phyloP scores from a whole-genome alignment of 2,329 filamentous ascomycete species.

The Allantophomopsis cytisporea region DNA sequence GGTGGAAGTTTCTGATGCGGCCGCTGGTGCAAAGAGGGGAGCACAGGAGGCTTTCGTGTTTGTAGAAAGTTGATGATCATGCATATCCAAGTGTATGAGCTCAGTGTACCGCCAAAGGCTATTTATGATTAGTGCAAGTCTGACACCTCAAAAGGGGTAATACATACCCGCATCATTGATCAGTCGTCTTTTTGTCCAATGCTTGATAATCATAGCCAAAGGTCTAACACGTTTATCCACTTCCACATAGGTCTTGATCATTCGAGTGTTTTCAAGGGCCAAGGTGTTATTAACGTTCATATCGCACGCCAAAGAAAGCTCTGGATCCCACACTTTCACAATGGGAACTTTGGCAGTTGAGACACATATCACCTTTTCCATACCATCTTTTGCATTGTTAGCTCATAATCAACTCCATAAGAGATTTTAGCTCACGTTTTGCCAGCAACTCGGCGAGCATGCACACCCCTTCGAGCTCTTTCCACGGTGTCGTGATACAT shows the following conservation, averaged over 20 bases:
- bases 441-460: conserved; percentile 77
- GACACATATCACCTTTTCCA: conserved; percentile 93
- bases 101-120: conserved; percentile 89
- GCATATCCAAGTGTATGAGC: conserved; percentile 99
- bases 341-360: conserved; percentile 94
- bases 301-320: conserved; percentile 78
- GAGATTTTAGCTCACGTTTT: conserved; percentile 48
- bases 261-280: conserved; percentile 88
- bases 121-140: conserved; percentile 4
- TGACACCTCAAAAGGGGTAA: neutral
- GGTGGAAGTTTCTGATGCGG: conserved; percentile 45
- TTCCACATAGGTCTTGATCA: conserved; percentile 95
- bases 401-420: conserved; percentile 7
- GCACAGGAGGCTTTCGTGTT: conserved; percentile 66
- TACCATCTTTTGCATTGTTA: conserved; percentile 56
- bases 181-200: conserved; percentile 89
- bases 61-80: conserved; percentile 95
- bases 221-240: conserved; percentile 83
- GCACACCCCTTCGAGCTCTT: conserved; percentile 79
- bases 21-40: conserved; percentile 74
- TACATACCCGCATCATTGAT: conserved; percentile 88
- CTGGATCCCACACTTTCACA: conserved; percentile 97
- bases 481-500: conserved; percentile 88
- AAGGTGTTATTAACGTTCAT: conserved; percentile 98
- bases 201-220: conserved; percentile 91